These are phyloP conservation scores for Psilocybe cyanescens DNA, from an alignment of 768 basidiomycete genomes.

Conservation along the genomic window DNA sequence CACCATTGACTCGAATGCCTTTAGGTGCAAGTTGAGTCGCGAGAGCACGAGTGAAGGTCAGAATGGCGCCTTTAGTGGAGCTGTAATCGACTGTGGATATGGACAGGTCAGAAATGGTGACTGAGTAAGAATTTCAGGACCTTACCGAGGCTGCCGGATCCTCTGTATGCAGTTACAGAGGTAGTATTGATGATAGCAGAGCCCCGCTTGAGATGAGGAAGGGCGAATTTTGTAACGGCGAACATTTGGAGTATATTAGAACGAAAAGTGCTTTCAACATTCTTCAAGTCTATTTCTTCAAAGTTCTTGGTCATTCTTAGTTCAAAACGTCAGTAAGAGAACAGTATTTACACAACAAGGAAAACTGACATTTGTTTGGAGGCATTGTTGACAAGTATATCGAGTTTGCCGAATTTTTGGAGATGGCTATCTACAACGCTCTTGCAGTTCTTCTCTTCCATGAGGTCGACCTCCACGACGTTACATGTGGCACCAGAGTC, in stretches of 20 bases:
- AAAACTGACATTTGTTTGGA: conserved; percentile 44
- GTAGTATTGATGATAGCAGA: conserved; percentile 65
- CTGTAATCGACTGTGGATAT: conserved; percentile 48
- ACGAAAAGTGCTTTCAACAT: conserved; percentile 58
- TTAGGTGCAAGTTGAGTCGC: conserved; percentile 55
- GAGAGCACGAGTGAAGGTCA: conserved; percentile 57
- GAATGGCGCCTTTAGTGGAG: conserved; percentile 63
- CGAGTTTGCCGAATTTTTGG: conserved; percentile 44
- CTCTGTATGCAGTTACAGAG: conserved; percentile 57
- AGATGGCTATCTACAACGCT: conserved; percentile 52
- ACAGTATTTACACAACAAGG: not conserved
- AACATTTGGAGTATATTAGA: conserved; percentile 66
- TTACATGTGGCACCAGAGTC: conserved; percentile 39
- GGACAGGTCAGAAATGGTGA: not conserved
- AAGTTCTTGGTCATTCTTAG: conserved; percentile 45
- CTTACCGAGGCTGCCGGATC: conserved; percentile 31
- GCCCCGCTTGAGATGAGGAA: conserved; percentile 64
- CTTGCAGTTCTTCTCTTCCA: conserved; percentile 43
- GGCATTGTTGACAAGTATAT: conserved; percentile 67
- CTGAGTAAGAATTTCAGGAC: conserved; percentile 6
- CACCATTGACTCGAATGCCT: conserved; percentile 59
- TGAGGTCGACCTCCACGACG: conserved; percentile 45
- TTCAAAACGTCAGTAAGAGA: not conserved
- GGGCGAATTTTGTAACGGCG: conserved; percentile 54
- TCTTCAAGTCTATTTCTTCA: conserved; percentile 51